Evolutionary conservation across 257 asterid species (phyloP), one percentile per base, ranked within the genome.

Genomic region (Solanum ossicruentum): DNA sequence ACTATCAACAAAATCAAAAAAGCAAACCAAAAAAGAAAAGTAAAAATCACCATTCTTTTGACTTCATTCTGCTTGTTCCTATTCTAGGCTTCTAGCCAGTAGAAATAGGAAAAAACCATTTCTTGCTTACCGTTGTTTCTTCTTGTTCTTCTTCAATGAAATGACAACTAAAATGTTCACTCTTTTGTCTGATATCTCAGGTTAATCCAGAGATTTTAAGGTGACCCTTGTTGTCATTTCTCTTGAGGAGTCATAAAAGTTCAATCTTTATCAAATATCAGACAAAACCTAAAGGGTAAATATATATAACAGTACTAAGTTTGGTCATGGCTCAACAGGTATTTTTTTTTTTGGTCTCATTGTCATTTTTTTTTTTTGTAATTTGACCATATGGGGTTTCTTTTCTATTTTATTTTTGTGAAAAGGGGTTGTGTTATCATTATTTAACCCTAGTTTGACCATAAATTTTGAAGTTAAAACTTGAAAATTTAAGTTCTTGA

Each of bases 301-400:
- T 28, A 69, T 36, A 70, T 70, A 6, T 15, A 84, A 45, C 70
- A 73, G 82, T 85, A 47, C 73, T 85, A n/a, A 47, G 23, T 26
- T 51, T 23, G 13, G 26, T 15, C 83, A 85, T 85, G 88, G 88
- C 89, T 78, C 83, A 85, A 51, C 88, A 85, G 88, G 90, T 85
- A 52, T 18, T 3, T 1, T 83, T 55, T 49, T 61, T 83, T 79
- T 82, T 32, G 36, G 65, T 57, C 77, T 1, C 6, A 52, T 52
- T 78, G 47, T 52, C 7, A 9, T 54, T 15, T 47, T 32, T 54
- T 15, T 47, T 32, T 16, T 52, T 78, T 78, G 49, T 10, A 78
- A 78, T 52, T 78, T 78, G 2, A 16, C 26, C 28, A 78, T 17
- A 16, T 26, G 81, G 81, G 32, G 32, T 71, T 71, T 41, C 0